Conservation (phyloP, 495 filamentous ascomycete genomes). For the Xylaria intraflava region DNA sequence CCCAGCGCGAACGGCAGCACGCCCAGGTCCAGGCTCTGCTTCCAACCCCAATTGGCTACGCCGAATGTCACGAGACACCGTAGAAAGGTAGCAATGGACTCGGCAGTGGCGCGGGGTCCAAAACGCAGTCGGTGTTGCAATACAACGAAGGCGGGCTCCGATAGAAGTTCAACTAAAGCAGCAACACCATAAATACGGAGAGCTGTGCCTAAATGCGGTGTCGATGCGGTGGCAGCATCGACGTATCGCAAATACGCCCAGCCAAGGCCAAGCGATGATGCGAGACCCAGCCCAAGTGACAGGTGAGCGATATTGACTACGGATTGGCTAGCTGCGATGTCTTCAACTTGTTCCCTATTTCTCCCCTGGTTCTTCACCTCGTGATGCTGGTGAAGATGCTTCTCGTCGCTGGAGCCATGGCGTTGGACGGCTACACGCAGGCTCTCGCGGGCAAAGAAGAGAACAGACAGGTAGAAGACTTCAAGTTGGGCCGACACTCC, state of each 20-base stretch:
- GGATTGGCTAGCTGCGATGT: constrained; percentile 47
- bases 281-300: constrained; percentile 60
- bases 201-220: constrained; percentile 55
- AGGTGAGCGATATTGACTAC: constrained; percentile 86
- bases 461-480: constrained; percentile 75
- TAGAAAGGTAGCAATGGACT: constrained; percentile 68
- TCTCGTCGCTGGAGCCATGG: constrained; percentile 40
- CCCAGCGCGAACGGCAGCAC: constrained; percentile 86
- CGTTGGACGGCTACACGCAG: constrained; percentile 80
- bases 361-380: constrained; percentile 51
- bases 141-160: constrained; percentile 80
- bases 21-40: constrained; percentile 47
- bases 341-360: constrained; percentile 9
- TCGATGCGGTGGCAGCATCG: constrained; percentile 40
- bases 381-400: constrained; percentile 10
- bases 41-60: constrained; percentile 52
- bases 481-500: constrained; percentile 86
- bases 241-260: constrained; percentile 57
- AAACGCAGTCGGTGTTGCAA: constrained; percentile 75
- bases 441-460: constrained; percentile 89
- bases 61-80: constrained; percentile 68
- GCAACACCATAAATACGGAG: constrained; percentile 68
- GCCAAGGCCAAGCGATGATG: constrained; percentile 55
- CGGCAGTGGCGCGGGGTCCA: constrained; percentile 69
- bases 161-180: constrained; percentile 68